Evolutionary conservation across 306 rosid species (phyloP), one percentile per base, ranked within the genome.

Genomic region (Benincasa hispida): DNA sequence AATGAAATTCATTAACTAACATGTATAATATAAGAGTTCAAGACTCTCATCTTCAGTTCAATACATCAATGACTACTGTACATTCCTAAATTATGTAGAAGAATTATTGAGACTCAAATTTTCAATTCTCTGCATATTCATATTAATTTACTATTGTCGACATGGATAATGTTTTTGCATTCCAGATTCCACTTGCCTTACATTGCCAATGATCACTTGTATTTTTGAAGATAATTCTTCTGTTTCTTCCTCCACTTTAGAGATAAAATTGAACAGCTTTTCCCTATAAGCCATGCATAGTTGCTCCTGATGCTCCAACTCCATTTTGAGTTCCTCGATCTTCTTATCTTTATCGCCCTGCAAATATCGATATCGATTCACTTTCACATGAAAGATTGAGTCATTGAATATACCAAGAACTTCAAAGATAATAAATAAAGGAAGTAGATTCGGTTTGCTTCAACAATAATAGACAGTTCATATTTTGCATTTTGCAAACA

Each of bases 261-360:
- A 86, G 68, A 91, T 90, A 72, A 93, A 89, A 86, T 84, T 51
- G 25, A 91, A 37, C 14, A 93, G 85, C 69, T 83, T 90, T 83
- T 87, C 96, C 80, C 94, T 80, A 67, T 91, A 88, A 7, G 84
- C 80, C 58, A 86, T 86, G 62, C 98, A 93, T 2, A 86, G 82
- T 79, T 84, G 87, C 82, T 91, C 91, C 79, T 89, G 98, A 53
- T 35, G 91, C 82, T 93, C 89, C 84, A 93, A 81, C 87, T 93
- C 98, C 91, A 59, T 66, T 4, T 85, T 86, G 55, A 93, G 96
- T 69, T 93, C 97, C 50, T 90, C 91, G 76, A 93, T 93, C 81
- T 90, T 93, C 84, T 82, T 85, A 79, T 91, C 96, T 84, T 91
- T 93, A 60, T 90, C 94, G 17, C 89, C 96, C 97, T 91, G 75